Evolutionary conservation across 306 rosid genomes (phyloP).

Genomic region (Cucumis hystrix): DNA sequence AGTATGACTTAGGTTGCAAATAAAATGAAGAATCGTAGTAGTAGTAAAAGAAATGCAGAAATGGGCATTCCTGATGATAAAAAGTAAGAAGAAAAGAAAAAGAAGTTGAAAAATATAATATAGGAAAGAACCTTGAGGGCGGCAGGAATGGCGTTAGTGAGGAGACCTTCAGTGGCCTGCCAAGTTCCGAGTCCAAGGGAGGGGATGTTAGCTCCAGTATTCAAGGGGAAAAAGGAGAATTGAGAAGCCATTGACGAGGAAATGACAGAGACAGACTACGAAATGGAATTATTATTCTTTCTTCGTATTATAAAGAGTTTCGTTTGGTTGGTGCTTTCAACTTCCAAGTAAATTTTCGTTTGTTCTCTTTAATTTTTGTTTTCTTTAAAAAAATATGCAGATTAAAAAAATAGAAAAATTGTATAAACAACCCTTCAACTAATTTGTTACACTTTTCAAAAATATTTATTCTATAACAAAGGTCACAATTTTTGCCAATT

Average conservation of each 20-base stretch:
- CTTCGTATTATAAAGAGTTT: not conserved
- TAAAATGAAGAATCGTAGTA: not conserved
- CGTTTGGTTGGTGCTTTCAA: not conserved
- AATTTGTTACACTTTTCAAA: too few species aligned
- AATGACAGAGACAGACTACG: too few species aligned
- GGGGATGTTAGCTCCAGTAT: slow-evolving; percentile 72
- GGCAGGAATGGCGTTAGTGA: slow-evolving; percentile 31
- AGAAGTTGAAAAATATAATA: not conserved
- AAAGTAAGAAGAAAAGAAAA: not conserved
- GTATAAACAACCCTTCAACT: too few species aligned
- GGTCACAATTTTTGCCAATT: too few species aligned
- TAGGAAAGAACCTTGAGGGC: slow-evolving; percentile 36
- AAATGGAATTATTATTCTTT: not conserved
- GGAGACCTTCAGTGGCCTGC: slow-evolving; percentile 48
- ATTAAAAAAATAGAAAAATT: too few species aligned
- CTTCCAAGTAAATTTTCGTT: not conserved
- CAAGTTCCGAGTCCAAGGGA: slow-evolving; percentile 71
- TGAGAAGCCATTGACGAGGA: slow-evolving; percentile 26
- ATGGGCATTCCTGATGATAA: not conserved
- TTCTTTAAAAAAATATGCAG: too few species aligned
- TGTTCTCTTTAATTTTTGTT: too few species aligned
- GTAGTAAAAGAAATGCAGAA: not conserved
- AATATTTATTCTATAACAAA: too few species aligned
- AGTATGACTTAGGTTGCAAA: not conserved
- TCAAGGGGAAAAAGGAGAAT: slow-evolving; percentile 35